A percentile compares a stretch with the other conserved stretches of the same genome.
phyloP scores from a whole-genome alignment of 2,329 filamentous ascomycete genomes.

The Trichoderma cornu-damae region DNA sequence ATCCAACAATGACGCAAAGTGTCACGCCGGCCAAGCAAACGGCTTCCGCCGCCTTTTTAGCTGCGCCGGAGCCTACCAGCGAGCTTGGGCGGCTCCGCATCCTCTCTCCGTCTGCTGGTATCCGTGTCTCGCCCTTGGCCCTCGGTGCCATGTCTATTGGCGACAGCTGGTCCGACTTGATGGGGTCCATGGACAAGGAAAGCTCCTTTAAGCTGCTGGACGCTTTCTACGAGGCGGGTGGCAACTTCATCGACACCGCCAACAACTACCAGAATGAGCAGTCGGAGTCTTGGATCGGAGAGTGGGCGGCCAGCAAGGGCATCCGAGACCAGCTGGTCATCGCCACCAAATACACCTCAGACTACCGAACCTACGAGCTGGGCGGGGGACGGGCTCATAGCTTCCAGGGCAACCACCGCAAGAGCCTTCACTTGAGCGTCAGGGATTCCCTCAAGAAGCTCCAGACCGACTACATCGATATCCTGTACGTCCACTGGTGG shows the following conservation, averaged over 20 bases:
- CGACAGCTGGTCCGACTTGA: neutral
- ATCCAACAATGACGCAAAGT: neutral
- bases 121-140: conserved; percentile 8
- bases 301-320: conserved; percentile 42
- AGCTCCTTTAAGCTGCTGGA: conserved; percentile 12
- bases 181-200: conserved; percentile 9
- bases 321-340: conserved; percentile 46
- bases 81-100: neutral
- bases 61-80: neutral
- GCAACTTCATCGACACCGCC: conserved; percentile 59
- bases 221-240: conserved; percentile 37
- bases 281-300: conserved; percentile 48
- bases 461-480: conserved; percentile 32
- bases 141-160: conserved; percentile 15
- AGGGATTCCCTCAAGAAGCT: conserved; percentile 39
- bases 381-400: conserved; percentile 27
- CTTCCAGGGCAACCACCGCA: conserved; percentile 36
- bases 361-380: conserved; percentile 29
- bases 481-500: conserved; percentile 24
- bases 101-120: neutral
- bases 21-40: neutral
- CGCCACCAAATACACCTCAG: conserved; percentile 45
- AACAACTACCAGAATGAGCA: conserved; percentile 48
- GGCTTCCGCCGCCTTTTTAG: neutral
- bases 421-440: conserved; percentile 35